phyloP scores from a whole-genome alignment of 352 stramenopile genomes.

The Pythium diclinum region DNA sequence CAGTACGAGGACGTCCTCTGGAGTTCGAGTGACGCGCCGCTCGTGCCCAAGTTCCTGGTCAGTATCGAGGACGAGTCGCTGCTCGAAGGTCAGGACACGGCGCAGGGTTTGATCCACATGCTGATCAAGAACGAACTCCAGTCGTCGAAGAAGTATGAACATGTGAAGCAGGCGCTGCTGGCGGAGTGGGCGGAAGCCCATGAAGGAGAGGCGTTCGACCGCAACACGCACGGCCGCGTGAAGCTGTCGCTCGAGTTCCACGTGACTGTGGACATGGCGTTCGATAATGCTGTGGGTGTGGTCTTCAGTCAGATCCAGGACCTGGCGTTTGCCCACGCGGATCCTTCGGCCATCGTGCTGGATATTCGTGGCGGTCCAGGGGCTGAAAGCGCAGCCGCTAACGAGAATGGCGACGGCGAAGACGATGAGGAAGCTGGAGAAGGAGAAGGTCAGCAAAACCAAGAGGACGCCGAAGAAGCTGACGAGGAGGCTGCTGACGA shows the following conservation, averaged over 20 bases:
- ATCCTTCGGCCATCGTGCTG: conserved; percentile 1
- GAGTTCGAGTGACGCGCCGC: not conserved
- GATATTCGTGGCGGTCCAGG: not conserved
- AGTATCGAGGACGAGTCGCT: conserved; percentile 7
- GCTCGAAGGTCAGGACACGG: conserved; percentile 4
- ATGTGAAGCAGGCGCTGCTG: conserved; percentile 7
- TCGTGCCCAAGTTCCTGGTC: conserved; percentile 13
- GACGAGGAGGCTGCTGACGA: not conserved
- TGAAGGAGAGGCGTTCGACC: conserved; percentile 2
- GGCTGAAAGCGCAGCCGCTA: not conserved
- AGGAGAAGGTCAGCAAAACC: not conserved
- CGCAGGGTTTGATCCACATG: conserved; percentile 13
- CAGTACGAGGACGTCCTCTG: conserved; percentile 11
- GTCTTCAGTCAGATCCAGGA: conserved; percentile 22
- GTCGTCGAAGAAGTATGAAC: conserved; percentile 8
- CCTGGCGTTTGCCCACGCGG: conserved; percentile 12
- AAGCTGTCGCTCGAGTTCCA: conserved; percentile 17
- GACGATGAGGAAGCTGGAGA: not conserved
- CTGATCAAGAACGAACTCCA: conserved; percentile 16
- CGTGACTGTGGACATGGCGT: conserved; percentile 7
- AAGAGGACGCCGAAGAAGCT: not conserved
- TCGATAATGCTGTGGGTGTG: conserved; percentile 10
- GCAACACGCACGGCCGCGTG: conserved; percentile 10
- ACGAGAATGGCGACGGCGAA: not conserved
- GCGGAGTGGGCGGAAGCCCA: not conserved